Conservation (phyloP, 306 rosid genomes). For the Quercus agrifolia region DNA sequence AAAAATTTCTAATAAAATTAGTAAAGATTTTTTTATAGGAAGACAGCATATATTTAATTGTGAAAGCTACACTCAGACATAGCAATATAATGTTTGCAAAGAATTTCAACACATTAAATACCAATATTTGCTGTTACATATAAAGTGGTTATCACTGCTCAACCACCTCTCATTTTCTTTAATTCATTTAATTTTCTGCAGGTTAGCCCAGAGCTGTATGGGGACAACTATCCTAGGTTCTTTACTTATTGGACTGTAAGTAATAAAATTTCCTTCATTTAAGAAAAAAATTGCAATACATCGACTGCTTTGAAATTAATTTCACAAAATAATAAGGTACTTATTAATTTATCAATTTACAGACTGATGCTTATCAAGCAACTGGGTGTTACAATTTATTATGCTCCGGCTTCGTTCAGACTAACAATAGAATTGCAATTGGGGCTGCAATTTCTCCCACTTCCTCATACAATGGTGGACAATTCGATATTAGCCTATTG, state of each 20-base stretch:
- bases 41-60: background rate
- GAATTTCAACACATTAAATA: slow-evolving; percentile 4
- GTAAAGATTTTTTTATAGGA: too few species aligned
- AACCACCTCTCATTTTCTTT: slow-evolving; percentile 37
- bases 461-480: slow-evolving; percentile 73
- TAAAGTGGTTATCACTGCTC: slow-evolving; percentile 34
- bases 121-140: slow-evolving; percentile 24
- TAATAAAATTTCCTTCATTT: slow-evolving; percentile 18
- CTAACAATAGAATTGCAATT: slow-evolving; percentile 77
- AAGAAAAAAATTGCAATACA: background rate
- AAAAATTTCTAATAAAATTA: too few species aligned
- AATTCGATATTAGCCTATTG: slow-evolving; percentile 80
- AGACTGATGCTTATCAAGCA: slow-evolving; percentile 97
- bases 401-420: slow-evolving; percentile 94
- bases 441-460: slow-evolving; percentile 98
- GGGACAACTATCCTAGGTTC: slow-evolving; percentile 88
- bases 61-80: slow-evolving; percentile 17
- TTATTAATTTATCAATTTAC: slow-evolving; percentile 12
- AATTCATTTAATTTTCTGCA: slow-evolving; percentile 47
- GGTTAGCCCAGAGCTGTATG: slow-evolving; percentile 97
- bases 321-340: background rate
- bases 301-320: background rate
- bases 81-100: background rate
- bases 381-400: slow-evolving; percentile 93
- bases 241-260: slow-evolving; percentile 98